Evolutionary conservation across 1,284 basidiomycete genomes (phyloP), one percentile per base, ranked within the genome.

Genomic region (Microbotryum scabiosae): DNA sequence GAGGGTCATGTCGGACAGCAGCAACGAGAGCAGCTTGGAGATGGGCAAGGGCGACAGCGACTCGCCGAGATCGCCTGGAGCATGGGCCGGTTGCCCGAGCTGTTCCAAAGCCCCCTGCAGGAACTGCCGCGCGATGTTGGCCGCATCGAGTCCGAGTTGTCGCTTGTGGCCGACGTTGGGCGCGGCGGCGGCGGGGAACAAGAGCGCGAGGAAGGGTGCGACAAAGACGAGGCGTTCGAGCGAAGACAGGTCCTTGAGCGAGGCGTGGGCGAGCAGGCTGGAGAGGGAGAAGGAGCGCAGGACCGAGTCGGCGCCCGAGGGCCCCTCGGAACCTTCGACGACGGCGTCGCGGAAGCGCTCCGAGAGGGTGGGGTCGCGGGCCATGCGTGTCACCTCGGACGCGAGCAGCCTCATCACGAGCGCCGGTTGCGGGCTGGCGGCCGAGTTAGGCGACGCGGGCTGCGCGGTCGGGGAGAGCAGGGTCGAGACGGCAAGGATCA

Each of bases 341-440:
- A 91, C 82, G 56, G 85, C 87, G 75, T 90, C 87, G 65, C 86
- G 82, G 75, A 90, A 90, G 65, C 88, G 82, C 76, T 88, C 86
- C 61, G 88, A 86, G 50, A 90, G 81, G 74, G 84, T 84, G 63
- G 89, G 89, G 79, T 91, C 89, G 66, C 87, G 85, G 69, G 87
- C 84, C 54, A 91, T 82, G 59, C 88, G 83, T 72, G 89, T 86
- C 3, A 83, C 86, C 76, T 91, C 90, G 76, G 89, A 87, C n/a
- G 87, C 82, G 32, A 91, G 81, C 26, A 91, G 78, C 48, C 87
- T 84, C 73, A 90, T 87, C 7, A 87, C 85, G 57, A 91, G 78
- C 46, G 84, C 81, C 28, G 82, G 82, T 30, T 68, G 69, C 18
- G 71, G 49, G 48, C 68, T 63, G 4, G 67, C 57, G 20, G 65